phyloP scores from a whole-genome alignment of 345 rosid species.

The rapeseed (Brassica napus) region Da-Ae NC_063443.1:15190501-15191000 shows the following conservation, averaged over 20 bases:
- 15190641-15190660: slow-evolving; percentile 82
- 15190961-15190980: neutral
- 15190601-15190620: slow-evolving; percentile 73
- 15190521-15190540: slow-evolving; percentile 63
- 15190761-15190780: slow-evolving; percentile 76
- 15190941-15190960: slow-evolving; percentile 32
- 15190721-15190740: slow-evolving; percentile 81
- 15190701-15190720: slow-evolving; percentile 82
- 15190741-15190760: slow-evolving; percentile 82
- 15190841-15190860: slow-evolving; percentile 5
- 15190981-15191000: neutral
- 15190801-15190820: neutral
- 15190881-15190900: slow-evolving; percentile 15
- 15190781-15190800: slow-evolving; percentile 82
- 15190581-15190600: slow-evolving; percentile 66
- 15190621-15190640: slow-evolving; percentile 69
- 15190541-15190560: slow-evolving; percentile 55
- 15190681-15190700: slow-evolving; percentile 70
- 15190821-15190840: neutral
- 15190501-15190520: slow-evolving; percentile 73
- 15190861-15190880: slow-evolving; percentile 20
- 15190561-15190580: slow-evolving; percentile 68
- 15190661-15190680: slow-evolving; percentile 78
- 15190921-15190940: slow-evolving; percentile 21
- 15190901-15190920: slow-evolving; percentile 19